Evolutionary conservation across 2,329 filamentous ascomycete species (phyloP).

Genomic region (Spiromastix sp.): DNA sequence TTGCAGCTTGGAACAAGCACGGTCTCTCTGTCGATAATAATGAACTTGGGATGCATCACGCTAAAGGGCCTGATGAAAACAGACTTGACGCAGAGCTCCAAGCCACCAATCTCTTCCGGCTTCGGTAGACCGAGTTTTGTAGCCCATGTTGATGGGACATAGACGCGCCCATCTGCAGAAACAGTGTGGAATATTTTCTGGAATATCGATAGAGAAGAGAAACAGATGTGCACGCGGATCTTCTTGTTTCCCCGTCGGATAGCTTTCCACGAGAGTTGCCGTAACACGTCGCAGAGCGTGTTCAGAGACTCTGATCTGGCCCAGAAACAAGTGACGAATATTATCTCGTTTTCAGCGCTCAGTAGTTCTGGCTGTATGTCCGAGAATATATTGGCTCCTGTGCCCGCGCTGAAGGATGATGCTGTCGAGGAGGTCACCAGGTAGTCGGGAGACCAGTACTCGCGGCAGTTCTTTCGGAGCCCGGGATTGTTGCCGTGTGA

Average conservation of each 20-base stretch:
- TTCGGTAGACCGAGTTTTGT: conserved; percentile 53
- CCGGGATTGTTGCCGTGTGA: background rate
- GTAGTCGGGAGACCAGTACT: background rate
- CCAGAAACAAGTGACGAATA: conserved; percentile 79
- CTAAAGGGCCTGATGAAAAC: conserved; percentile 71
- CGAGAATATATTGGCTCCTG: background rate
- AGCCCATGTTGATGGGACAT: conserved; percentile 49
- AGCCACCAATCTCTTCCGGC: conserved; percentile 42
- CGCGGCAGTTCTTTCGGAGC: background rate
- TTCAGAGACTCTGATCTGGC: conserved; percentile 53
- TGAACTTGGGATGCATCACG: conserved; percentile 81
- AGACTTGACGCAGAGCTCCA: conserved; percentile 64
- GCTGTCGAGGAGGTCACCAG: background rate
- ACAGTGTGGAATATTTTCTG: conserved; percentile 68
- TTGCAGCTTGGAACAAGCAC: conserved; percentile 73
- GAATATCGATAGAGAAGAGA: conserved; percentile 61
- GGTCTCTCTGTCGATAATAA: conserved; percentile 57
- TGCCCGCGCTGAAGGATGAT: conserved; percentile 46
- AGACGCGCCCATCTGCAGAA: conserved; percentile 51
- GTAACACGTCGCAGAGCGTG: conserved; percentile 48
- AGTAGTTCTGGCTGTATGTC: conserved; percentile 28
- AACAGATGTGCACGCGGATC: conserved; percentile 60
- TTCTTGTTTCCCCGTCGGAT: conserved; percentile 22
- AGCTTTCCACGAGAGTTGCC: conserved; percentile 45
- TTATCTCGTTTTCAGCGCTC: conserved; percentile 51